A percentile compares a stretch with the other conserved stretches of the same genome.
Evolutionary conservation across 2,329 filamentous ascomycete genomes (phyloP).

Genomic region (Aspergillus hortae): DNA sequence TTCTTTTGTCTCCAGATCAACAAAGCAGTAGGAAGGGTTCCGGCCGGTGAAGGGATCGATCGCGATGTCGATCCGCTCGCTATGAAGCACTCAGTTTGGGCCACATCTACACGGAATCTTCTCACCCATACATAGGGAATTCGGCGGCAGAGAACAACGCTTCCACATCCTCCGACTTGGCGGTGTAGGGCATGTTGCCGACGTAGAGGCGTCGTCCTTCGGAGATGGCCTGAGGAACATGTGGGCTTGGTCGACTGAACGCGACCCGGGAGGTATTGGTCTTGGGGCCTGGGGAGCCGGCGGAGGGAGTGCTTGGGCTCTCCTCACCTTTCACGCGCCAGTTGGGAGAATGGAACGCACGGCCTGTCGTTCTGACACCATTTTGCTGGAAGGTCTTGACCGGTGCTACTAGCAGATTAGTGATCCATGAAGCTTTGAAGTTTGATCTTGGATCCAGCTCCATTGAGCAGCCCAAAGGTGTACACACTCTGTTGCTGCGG

Average conservation of each 20-base stretch:
- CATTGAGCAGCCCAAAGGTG: constrained; percentile 14
- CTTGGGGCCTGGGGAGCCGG: constrained; percentile 23
- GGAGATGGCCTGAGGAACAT: constrained; percentile 35
- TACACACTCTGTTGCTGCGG: constrained; percentile 33
- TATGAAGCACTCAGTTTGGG: constrained; percentile 27
- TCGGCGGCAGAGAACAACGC: constrained; percentile 43
- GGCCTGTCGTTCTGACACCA: constrained; percentile 33
- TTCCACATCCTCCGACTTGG: constrained; percentile 50
- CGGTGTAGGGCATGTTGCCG: constrained; percentile 54
- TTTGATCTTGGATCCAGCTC: constrained; percentile 11
- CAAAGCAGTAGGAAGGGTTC: constrained; percentile 73
- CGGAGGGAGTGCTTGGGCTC: constrained; percentile 27
- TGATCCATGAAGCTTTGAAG: constrained; percentile 6
- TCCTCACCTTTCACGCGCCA: constrained; percentile 41
- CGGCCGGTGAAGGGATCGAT: constrained; percentile 64
- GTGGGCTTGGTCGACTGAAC: constrained; percentile 27
- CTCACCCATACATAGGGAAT: constrained; percentile 31
- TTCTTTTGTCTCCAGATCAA: constrained; percentile 59
- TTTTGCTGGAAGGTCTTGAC: constrained; percentile 27
- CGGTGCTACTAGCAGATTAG: constrained; percentile 27
- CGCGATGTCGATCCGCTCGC: constrained; percentile 63
- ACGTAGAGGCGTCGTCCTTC: constrained; percentile 50
- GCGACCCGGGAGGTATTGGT: constrained; percentile 29
- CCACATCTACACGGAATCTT: constrained; percentile 5
- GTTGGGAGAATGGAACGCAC: constrained; percentile 39